Evolutionary conservation across 2,329 filamentous ascomycete species (phyloP), one percentile per base, ranked within the genome.

Genomic region (Trichophyton benhamiae): DNA sequence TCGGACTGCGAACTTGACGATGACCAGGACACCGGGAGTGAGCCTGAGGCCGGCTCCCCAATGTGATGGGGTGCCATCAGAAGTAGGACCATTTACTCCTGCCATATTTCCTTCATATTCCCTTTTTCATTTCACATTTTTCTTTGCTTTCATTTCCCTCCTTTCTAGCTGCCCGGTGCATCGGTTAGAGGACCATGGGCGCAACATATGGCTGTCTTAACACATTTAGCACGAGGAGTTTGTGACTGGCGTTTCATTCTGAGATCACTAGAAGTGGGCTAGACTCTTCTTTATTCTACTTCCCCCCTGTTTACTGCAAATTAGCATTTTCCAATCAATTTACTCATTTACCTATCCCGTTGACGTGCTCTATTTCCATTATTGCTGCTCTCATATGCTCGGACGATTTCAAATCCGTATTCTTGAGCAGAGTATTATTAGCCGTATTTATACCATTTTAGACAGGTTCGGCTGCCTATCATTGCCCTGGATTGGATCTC

Each of bases 1-100:
- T 79, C 77, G 6, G 52, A 55, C 7, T 33, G 52, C 3, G 79
- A 80, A 59, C 68, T 75, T 61, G 75, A 75, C 38, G 75, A 75
- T 33, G 75, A 77, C 11, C 69, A 71, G 60, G 75, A 75, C 46
- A 80, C 82, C 36, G 86, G 86, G 9, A 81, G 83, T 49, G 81
- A 83, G 30, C 66, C 67, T 27, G 66, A 70, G 27, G 13, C 52
- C 17, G n/a, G 27, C 5, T n/a, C 25, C 15, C 15, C 52, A 38
- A 33, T 15, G n/a, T 17, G 52, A 33, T 38, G 52, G 5, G 8
- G 15, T 33, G 30, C 15, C 15, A n/a, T 33, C 11, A 3, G 27
- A 15, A 55, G 52, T 17, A 25, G 27, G 30, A 17, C 15, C n/a
- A 2, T 36, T 36, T 8, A 17, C 4, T 13, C 52, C 3, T 36